Evolutionary conservation across 2,329 filamentous ascomycete genomes (phyloP).

Genomic region (Neopestalotiopsis rosae): DNA sequence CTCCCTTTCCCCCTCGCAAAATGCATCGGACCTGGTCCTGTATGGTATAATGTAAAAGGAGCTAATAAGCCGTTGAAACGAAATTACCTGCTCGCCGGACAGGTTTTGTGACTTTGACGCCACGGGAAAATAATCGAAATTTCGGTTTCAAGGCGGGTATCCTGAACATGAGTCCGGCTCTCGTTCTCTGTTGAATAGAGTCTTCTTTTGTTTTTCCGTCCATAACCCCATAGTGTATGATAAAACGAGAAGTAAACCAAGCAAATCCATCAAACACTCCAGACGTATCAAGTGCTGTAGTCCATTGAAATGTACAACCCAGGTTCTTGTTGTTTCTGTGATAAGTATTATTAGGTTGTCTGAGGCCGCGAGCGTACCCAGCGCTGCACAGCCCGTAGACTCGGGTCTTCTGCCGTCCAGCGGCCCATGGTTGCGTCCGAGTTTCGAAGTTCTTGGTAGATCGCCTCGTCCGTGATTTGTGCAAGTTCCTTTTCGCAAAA

Average conservation of each 20-base stretch:
- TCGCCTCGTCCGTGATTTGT: conserved; percentile 61
- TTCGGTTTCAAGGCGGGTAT: background rate
- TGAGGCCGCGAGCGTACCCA: conserved; percentile 57
- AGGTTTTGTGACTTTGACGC: background rate
- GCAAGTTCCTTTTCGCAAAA: conserved; percentile 54
- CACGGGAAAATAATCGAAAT: background rate
- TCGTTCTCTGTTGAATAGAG: background rate
- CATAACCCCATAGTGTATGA: background rate
- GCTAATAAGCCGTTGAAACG: too few relatives aligned
- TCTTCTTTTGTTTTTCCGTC: background rate
- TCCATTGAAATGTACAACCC: background rate
- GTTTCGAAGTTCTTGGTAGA: conserved; percentile 60
- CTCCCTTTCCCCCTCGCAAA: background rate
- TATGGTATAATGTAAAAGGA: too few relatives aligned
- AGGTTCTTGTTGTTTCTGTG: background rate
- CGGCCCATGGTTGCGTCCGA: conserved; percentile 61
- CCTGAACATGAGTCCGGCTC: background rate
- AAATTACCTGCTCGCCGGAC: background rate
- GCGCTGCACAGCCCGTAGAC: conserved; percentile 59
- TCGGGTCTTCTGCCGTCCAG: conserved; percentile 69
- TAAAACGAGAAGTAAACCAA: background rate
- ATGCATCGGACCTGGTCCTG: background rate
- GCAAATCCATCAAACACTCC: background rate
- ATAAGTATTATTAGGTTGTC: conserved; percentile 25
- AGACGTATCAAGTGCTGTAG: background rate